These are phyloP conservation scores for Phyllosticta citriasiana DNA, from an alignment of 2,329 filamentous ascomycete genomes.

Conservation along the genomic window DNA sequence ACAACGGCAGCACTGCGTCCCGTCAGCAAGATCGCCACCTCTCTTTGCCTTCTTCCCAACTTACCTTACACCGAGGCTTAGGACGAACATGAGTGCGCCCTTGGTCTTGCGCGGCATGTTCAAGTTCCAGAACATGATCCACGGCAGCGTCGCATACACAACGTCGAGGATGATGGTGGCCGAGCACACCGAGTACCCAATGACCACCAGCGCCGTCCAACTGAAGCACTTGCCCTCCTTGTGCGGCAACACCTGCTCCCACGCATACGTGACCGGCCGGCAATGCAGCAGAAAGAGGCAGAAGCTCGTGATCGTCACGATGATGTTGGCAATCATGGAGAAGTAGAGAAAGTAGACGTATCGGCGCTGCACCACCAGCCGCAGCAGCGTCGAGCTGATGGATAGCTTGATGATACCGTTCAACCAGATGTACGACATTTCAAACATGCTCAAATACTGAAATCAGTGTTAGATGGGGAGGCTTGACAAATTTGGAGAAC, in stretches of 20 bases:
- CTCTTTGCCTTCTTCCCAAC: not conserved
- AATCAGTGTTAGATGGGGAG: not conserved
- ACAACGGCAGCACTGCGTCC: not conserved
- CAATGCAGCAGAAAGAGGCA: not conserved
- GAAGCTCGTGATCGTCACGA: not conserved
- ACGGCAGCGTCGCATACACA: constrained; percentile 40
- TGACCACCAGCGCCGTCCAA: not conserved
- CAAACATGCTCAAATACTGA: not conserved
- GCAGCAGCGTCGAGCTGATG: not conserved
- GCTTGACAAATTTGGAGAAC: not conserved
- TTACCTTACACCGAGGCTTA: constrained; percentile 33
- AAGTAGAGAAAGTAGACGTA: not conserved
- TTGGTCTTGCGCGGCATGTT: constrained; percentile 41
- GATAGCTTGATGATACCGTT: not conserved
- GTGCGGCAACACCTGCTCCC: not conserved
- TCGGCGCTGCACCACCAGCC: not conserved
- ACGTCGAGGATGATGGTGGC: constrained; percentile 39
- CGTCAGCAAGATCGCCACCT: not conserved
- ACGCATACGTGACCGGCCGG: not conserved
- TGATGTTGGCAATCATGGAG: not conserved
- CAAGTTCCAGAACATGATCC: constrained; percentile 42
- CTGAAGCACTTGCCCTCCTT: not conserved
- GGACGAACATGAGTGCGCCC: constrained; percentile 35
- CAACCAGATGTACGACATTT: not conserved
- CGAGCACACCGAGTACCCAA: constrained; percentile 28